Conservation (phyloP, 1,284 basidiomycete genomes). For the Fomitopsis schrenkii region DNA sequence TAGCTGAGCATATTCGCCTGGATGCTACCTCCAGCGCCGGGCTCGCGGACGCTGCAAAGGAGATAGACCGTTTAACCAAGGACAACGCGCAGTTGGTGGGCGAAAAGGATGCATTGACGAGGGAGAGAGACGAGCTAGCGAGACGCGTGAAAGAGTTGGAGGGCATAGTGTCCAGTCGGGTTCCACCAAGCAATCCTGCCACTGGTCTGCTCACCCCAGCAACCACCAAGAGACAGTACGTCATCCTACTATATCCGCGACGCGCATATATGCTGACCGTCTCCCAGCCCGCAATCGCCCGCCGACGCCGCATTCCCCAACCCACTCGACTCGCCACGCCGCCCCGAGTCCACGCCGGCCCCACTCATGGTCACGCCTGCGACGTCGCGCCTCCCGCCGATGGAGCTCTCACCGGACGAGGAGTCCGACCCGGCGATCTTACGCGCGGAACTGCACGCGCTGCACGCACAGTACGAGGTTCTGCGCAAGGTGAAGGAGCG, state of each 20-base stretch:
- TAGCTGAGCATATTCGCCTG: neutral
- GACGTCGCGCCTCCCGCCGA: neutral
- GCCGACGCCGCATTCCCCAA: neutral
- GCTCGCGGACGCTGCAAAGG: neutral
- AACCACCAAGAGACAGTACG: neutral
- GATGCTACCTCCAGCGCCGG: neutral
- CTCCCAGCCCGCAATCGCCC: neutral
- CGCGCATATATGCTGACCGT: neutral
- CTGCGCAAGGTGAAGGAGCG: constrained; percentile 17
- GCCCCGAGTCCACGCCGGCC: neutral
- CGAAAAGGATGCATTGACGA: neutral
- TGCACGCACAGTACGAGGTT: constrained; percentile 16
- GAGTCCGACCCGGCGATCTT: constrained; percentile 7
- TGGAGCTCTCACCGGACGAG: neutral
- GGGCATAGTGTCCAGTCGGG: neutral
- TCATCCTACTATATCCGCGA: neutral
- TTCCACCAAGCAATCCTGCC: neutral
- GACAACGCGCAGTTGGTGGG: neutral
- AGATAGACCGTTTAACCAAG: neutral
- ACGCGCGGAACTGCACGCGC: constrained; percentile 10
- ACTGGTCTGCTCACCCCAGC: neutral
- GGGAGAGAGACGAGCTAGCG: neutral
- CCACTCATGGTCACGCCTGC: neutral
- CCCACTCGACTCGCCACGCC: neutral
- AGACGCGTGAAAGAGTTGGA: neutral